Evolutionary conservation across 768 basidiomycete genomes (phyloP).

Genomic region (Suillus placidus): DNA sequence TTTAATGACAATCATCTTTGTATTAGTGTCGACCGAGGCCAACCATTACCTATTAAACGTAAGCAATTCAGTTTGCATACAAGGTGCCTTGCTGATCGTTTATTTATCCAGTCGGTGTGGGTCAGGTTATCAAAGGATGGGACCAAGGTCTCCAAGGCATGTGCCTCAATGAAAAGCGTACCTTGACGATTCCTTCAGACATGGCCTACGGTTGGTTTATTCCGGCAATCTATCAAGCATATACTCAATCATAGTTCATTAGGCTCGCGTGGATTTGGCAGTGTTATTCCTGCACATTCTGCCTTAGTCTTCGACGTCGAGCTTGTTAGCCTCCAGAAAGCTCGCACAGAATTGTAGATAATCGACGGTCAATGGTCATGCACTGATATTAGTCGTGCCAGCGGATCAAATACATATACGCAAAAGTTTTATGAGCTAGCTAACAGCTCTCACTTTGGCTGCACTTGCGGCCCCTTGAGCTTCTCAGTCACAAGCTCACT

Average conservation of each 20-base stretch:
- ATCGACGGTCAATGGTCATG: not conserved
- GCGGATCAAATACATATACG: no score
- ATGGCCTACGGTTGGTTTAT: conserved; percentile 77
- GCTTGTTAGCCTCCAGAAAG: conserved; percentile 62
- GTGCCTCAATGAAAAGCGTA: conserved; percentile 88
- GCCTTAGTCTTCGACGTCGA: conserved; percentile 88
- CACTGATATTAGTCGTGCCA: not conserved
- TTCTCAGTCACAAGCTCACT: conserved; percentile 79
- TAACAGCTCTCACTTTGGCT: conserved; percentile 15
- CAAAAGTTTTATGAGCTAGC: not conserved
- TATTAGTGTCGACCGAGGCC: conserved; percentile 68
- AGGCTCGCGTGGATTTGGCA: conserved; percentile 79
- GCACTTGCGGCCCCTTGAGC: conserved; percentile 54
- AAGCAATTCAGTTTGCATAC: conserved; percentile 26
- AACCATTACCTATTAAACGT: conserved; percentile 81
- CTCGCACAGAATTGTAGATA: conserved; percentile 58
- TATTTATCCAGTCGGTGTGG: conserved; percentile 60
- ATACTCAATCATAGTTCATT: not conserved
- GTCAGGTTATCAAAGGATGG: conserved; percentile 87
- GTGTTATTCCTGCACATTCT: conserved; percentile 76
- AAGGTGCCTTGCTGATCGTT: conserved; percentile 5
- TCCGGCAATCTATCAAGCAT: not conserved
- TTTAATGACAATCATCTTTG: not conserved
- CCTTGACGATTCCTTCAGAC: conserved; percentile 78
- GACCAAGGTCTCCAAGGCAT: conserved; percentile 82